These are phyloP conservation scores for Bassia scoparia DNA, from an alignment of 148 eudicot species.

Conservation along the genomic window DNA sequence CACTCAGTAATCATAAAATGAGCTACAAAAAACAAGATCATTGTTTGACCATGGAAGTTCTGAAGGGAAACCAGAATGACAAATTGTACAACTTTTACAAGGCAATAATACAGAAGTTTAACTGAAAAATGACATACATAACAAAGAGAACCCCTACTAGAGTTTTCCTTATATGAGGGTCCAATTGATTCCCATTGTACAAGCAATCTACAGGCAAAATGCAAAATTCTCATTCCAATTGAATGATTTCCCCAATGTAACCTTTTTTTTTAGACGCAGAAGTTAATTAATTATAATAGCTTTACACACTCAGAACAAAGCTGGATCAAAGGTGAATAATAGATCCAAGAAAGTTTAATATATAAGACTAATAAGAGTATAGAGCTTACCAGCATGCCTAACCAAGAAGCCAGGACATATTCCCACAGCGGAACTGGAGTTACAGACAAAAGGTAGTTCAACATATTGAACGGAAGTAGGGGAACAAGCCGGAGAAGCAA, in stretches of 20 bases:
- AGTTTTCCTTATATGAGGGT: no score
- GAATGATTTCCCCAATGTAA: neutral
- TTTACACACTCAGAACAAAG: neutral
- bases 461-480: constrained; percentile 79
- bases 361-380: constrained; percentile 8
- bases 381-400: constrained; percentile 89
- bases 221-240: neutral
- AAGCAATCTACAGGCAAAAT: neutral
- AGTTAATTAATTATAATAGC: neutral
- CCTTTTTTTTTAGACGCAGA: neutral
- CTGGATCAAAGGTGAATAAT: neutral
- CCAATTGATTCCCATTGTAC: neutral
- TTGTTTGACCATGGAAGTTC: neutral
- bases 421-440: constrained; percentile 81
- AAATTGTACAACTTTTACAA: neutral
- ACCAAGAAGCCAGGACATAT: constrained; percentile 86
- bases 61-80: neutral
- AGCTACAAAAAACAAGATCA: no score
- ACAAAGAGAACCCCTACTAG: no score
- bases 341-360: constrained; percentile 3
- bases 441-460: constrained; percentile 91
- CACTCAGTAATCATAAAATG: no score
- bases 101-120: neutral
- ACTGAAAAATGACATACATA: neutral
- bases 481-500: constrained; percentile 93